Base-by-base conservation (phyloP, 2,329 filamentous ascomycete species). In the Xylariaceae sp. region DNA sequence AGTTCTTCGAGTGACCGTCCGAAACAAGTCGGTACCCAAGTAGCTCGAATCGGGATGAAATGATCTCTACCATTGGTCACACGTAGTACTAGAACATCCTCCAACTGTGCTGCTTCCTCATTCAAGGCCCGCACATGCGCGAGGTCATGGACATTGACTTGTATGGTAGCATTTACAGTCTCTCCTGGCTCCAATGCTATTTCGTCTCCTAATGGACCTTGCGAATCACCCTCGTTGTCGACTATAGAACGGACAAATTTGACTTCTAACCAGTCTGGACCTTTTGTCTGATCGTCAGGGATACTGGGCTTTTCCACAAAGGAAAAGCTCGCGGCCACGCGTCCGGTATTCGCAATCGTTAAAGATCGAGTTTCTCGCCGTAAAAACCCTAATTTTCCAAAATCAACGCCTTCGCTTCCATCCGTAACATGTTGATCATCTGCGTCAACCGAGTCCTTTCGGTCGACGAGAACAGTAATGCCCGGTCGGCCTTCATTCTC, bases 291-390 rank as follows among this genome's bases (percentile, higher is more conserved):
- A 4, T 76, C 77, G 1, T 78, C 75, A 1, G 79, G 77, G 0
- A 77, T 75, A 2, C 75, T 74, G 2, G 89, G 88, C 60, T 87
- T 87, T 56, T 91, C 88, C 1, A 93, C 85, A 70, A 99, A 96
- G 1, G 82, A 83, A 67, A 97, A 89, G 0, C 80, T 89, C 0
- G 95, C 93, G 2, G 87, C 74, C 0, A 96, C 91, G 23, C 91
- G 83, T 2, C 95, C 89, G 0, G 95, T 99, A 65, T 99, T 99
- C 21, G 95, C 95, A 52, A 99, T 85, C 0, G 93, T 98, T 43
- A 98, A 71, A 2, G 80, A 84, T 3, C 88, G 82, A 7, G 79
- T 81, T 63, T 89, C 85, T 7, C 80, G 83, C 56, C 88, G 83
- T 40, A 88, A 79, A 66, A 89, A 96, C 2, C 81, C 78, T 1